Percentiles rank a stretch among this genome's conserved stretches.
Conservation (phyloP, 148 eudicot genomes). For the Chenopodium formosanum region DNA sequence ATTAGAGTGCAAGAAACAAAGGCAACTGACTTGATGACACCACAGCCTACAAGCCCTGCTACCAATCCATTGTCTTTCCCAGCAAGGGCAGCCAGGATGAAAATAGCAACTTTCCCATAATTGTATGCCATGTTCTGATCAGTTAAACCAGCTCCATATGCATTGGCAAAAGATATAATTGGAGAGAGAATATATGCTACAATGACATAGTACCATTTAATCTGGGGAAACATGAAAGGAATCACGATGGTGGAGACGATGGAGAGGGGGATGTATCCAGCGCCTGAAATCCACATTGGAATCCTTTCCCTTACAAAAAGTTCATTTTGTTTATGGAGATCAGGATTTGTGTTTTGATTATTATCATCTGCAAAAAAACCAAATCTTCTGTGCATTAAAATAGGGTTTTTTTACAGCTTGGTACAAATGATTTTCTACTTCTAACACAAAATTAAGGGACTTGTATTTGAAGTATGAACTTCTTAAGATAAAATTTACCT, state of each 20-base stretch:
- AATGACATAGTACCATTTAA: constrained; percentile 63
- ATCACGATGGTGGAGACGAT: constrained; percentile 40
- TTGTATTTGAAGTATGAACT: background rate
- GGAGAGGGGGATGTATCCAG: constrained; percentile 49
- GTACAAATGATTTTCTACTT: too few relatives aligned
- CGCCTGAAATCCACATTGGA: constrained; percentile 47
- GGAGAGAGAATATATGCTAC: constrained; percentile 63
- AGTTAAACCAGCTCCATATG: constrained; percentile 68
- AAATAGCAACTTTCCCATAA: constrained; percentile 63
- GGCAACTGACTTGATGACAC: constrained; percentile 49
- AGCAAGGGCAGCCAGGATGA: constrained; percentile 47
- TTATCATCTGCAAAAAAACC: constrained; percentile 20
- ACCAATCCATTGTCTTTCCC: constrained; percentile 57
- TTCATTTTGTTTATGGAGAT: constrained; percentile 38
- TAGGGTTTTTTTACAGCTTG: too few relatives aligned
- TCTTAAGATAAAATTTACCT: constrained; percentile 1
- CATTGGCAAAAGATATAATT: constrained; percentile 57
- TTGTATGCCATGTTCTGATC: constrained; percentile 70
- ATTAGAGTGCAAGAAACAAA: constrained; percentile 52
- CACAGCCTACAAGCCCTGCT: constrained; percentile 54
- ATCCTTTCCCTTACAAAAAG: constrained; percentile 49
- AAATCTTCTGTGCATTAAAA: background rate
- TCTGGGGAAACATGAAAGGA: constrained; percentile 58
- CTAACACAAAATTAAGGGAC: background rate
- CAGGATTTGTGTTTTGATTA: constrained; percentile 19